These are phyloP conservation scores for Colletotrichum incanum DNA, from an alignment of 2,329 filamentous ascomycete species.

Conservation along the genomic window DNA sequence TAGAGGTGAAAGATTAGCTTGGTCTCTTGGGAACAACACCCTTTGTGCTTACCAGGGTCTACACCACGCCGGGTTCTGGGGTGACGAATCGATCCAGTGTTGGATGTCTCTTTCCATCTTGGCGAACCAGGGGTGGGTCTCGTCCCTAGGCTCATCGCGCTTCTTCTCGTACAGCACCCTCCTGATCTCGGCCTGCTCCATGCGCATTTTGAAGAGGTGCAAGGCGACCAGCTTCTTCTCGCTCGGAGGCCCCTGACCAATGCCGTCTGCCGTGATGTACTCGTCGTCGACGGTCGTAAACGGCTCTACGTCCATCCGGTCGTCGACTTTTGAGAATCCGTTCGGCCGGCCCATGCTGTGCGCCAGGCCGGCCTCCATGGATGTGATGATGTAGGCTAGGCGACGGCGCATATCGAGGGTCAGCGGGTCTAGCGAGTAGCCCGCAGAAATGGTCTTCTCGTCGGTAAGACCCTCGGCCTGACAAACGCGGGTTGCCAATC, in stretches of 20 bases:
- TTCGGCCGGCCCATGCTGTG: slow-evolving; percentile 91
- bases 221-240: slow-evolving; percentile 91
- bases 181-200: slow-evolving; percentile 90
- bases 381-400: slow-evolving; percentile 88
- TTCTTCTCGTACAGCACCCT: slow-evolving; percentile 90
- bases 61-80: slow-evolving; percentile 80
- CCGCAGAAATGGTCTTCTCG: slow-evolving; percentile 85
- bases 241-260: slow-evolving; percentile 79
- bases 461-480: slow-evolving; percentile 91
- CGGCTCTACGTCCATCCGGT: slow-evolving; percentile 88
- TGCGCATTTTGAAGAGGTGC: slow-evolving; percentile 93
- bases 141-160: slow-evolving; percentile 80
- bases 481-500: slow-evolving; percentile 87
- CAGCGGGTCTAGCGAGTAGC: slow-evolving; percentile 76
- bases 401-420: slow-evolving; percentile 92
- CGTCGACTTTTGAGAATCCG: slow-evolving; percentile 85
- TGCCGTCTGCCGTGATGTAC: slow-evolving; percentile 84
- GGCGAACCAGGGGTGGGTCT: slow-evolving; percentile 89
- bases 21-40: background rate
- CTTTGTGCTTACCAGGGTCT: slow-evolving; percentile 78
- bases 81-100: slow-evolving; percentile 84
- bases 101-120: slow-evolving; percentile 85
- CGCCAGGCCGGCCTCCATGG: slow-evolving; percentile 90
- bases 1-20: slow-evolving; percentile 50
- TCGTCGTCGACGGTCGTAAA: slow-evolving; percentile 87